Evolutionary conservation across 306 rosid genomes (phyloP), one percentile per base, ranked within the genome.

Genomic region (Glycine tomentella): DNA sequence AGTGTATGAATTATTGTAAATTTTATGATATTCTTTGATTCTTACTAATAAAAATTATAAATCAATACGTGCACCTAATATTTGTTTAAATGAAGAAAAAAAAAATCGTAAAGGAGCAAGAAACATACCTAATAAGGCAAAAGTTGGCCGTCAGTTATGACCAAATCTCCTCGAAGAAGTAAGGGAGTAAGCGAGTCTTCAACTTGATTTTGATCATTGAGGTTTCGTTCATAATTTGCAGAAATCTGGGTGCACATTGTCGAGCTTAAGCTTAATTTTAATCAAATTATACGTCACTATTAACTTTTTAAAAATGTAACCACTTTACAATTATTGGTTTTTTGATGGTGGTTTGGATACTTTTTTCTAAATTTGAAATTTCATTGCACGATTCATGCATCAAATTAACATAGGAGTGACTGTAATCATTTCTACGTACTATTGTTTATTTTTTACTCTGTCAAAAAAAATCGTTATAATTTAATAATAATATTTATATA

Each of bases 91-190:
- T 1, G 2, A 44, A 44, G 5, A 44, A 44, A 1, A 1, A 1
- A 25, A 0, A 44, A 4, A 42, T 6, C 2, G 46, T 1, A 42
- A 6, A 1, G 46, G 46, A 42, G 2, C 46, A 42, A 58, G 16
- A 33, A 61, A 33, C 45, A 11, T 62, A 36, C 2, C 5, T 1
- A 13, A 34, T 13, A 48, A 36, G 31, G 31, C 12, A 40, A 65
- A 63, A 66, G 51, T 66, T 3, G 14, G 72, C 51, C 72, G 51
- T 66, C 72, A 15, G 72, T 66, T 66, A 40, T 42, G 72, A 66
- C 72, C 8, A 40, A 66, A 64, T 7, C 4, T 14, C 48, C 9
- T 14, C 9, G 1, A 64, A 6, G 9, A 3, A 7, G 11, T 3
- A n/a, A n/a, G n/a, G n/a, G n/a, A 15, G 44, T 44, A 67, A 67